Evolutionary conservation across 495 filamentous ascomycete species (phyloP).

Genomic region (Cercophora samala): DNA sequence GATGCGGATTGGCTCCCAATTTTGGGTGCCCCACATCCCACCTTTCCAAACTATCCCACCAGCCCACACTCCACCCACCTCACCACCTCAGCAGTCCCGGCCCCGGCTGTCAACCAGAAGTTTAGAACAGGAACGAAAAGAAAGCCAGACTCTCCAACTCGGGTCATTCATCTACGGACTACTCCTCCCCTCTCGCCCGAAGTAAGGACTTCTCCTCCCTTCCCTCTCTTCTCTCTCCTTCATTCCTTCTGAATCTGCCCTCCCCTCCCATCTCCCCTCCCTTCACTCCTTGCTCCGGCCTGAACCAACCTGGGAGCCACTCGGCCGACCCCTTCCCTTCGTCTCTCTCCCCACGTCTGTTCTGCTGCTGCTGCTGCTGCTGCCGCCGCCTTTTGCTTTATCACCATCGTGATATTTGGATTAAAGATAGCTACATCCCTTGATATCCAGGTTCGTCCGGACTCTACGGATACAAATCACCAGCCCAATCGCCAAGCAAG

Average conservation of each 20-base stretch:
- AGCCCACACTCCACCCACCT: too few species aligned
- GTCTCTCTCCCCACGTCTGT: conserved; percentile 6
- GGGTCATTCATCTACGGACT: conserved; percentile 28
- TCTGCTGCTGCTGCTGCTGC: conserved; percentile 15
- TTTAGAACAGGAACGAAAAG: conserved; percentile 7
- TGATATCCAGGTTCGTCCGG: conserved; percentile 16
- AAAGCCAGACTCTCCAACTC: conserved; percentile 25
- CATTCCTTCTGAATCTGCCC: conserved; percentile 13
- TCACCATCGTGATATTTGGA: neutral
- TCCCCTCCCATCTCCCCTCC: conserved; percentile 23
- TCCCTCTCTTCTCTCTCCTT: conserved; percentile 17
- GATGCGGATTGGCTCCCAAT: conserved; percentile 15
- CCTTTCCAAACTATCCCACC: too few species aligned
- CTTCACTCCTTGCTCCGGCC: conserved; percentile 24
- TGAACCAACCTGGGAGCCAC: neutral
- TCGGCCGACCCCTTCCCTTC: neutral
- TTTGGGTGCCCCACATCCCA: conserved; percentile 17
- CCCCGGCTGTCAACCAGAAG: conserved; percentile 9
- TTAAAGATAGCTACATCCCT: conserved; percentile 29
- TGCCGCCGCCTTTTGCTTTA: too few species aligned
- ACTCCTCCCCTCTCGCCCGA: conserved; percentile 15
- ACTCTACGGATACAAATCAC: neutral
- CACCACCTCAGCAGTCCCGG: conserved; percentile 9
- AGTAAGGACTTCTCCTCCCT: conserved; percentile 13
- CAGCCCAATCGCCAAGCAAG: conserved; percentile 1